A percentile compares a stretch with the other conserved stretches of the same genome.
Conservation (phyloP, 352 stramenopile genomes). For the Pythium aristosporum region DNA sequence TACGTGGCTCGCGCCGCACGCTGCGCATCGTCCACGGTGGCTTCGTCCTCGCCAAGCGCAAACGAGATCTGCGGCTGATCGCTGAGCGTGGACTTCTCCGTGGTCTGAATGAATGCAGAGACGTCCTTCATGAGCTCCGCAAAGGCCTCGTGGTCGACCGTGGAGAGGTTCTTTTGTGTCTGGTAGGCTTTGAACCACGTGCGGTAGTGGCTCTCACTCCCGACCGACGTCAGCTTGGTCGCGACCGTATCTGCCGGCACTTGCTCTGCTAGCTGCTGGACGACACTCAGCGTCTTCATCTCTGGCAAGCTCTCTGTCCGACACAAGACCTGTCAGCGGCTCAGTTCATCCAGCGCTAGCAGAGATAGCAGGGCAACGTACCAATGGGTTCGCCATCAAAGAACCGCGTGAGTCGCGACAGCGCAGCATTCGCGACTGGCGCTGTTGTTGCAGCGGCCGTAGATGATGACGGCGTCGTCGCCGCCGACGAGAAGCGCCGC, state of each 20-base stretch:
- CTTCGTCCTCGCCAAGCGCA: slow-evolving; percentile 36
- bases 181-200: slow-evolving; percentile 22
- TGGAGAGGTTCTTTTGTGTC: slow-evolving; percentile 19
- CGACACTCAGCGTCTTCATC: slow-evolving; percentile 51
- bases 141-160: slow-evolving; percentile 34
- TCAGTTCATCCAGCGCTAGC: neutral
- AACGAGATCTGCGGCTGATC: slow-evolving; percentile 35
- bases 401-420: slow-evolving; percentile 10
- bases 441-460: neutral
- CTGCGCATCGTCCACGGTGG: slow-evolving; percentile 19
- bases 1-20: slow-evolving; percentile 33
- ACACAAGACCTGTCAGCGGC: neutral
- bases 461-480: neutral
- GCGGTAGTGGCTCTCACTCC: slow-evolving; percentile 7
- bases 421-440: neutral
- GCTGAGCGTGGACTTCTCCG: slow-evolving; percentile 43
- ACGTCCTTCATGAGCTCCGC: slow-evolving; percentile 48
- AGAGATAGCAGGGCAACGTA: slow-evolving; percentile 9
- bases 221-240: slow-evolving; percentile 4
- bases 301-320: slow-evolving; percentile 41
- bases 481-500: slow-evolving; percentile 20
- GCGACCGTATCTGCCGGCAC: slow-evolving; percentile 10
- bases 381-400: slow-evolving; percentile 20
- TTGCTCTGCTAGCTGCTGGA: slow-evolving; percentile 44
- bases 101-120: slow-evolving; percentile 38